phyloP scores from a whole-genome alignment of 2,329 filamentous ascomycete genomes.

The Dendryphion nanum region DNA sequence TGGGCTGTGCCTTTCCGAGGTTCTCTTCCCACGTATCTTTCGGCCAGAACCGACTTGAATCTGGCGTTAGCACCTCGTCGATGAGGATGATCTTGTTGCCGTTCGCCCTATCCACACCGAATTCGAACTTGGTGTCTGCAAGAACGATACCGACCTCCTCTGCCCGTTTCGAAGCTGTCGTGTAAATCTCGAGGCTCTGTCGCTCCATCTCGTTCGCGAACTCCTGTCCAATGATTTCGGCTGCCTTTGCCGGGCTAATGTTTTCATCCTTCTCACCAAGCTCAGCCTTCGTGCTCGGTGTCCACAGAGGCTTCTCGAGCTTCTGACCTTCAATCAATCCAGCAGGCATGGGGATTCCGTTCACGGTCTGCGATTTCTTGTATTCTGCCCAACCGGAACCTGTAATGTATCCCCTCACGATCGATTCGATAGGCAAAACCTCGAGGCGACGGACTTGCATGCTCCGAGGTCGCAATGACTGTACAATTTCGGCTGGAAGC shows the following conservation, averaged over 20 bases:
- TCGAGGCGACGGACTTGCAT: conserved; percentile 76
- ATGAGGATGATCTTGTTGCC: conserved; percentile 69
- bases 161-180: conserved; percentile 63
- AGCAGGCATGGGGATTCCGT: conserved; percentile 67
- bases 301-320: conserved; percentile 69
- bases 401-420: conserved; percentile 87
- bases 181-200: conserved; percentile 64
- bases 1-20: conserved; percentile 71
- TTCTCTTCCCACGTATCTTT: conserved; percentile 62
- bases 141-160: conserved; percentile 69
- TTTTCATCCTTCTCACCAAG: conserved; percentile 80
- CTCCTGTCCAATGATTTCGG: conserved; percentile 61
- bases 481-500: conserved; percentile 26
- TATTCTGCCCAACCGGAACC: conserved; percentile 84
- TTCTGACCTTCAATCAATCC: conserved; percentile 70
- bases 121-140: conserved; percentile 76
- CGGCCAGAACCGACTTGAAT: conserved; percentile 79
- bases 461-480: conserved; percentile 59
- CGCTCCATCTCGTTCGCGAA: conserved; percentile 66
- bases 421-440: conserved; percentile 77
- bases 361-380: conserved; percentile 69
- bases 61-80: conserved; percentile 82
- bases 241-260: conserved; percentile 66
- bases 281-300: conserved; percentile 83
- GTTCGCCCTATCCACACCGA: conserved; percentile 61